Conservation (phyloP, 2,329 filamentous ascomycete genomes). For the Paracoccidioides brasiliensis region DNA sequence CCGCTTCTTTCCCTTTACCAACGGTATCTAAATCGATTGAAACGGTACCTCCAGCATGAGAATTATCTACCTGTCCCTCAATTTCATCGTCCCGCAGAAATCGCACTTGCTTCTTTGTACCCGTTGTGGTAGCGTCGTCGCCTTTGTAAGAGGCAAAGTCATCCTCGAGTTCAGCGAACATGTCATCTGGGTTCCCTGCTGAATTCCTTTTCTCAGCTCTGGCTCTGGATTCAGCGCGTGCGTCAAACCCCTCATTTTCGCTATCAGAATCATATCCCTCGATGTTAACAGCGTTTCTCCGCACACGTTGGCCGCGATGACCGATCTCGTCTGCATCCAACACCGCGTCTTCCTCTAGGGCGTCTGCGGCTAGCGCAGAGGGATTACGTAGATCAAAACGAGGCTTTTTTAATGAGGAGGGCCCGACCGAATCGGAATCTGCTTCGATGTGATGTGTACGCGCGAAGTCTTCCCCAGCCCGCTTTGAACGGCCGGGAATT, state of each 20-base stretch:
- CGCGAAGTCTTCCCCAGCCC: slow-evolving; percentile 67
- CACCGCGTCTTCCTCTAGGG: slow-evolving; percentile 53
- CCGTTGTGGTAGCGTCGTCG: slow-evolving; percentile 36
- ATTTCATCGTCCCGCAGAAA: slow-evolving; percentile 55
- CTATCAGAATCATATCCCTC: slow-evolving; percentile 92
- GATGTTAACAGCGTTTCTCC: slow-evolving; percentile 87
- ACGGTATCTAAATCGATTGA: slow-evolving; percentile 43
- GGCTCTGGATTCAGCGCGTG: slow-evolving; percentile 50
- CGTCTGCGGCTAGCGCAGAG: slow-evolving; percentile 76
- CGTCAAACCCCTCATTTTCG: slow-evolving; percentile 81
- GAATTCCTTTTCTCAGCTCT: slow-evolving; percentile 27
- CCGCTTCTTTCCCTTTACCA: slow-evolving; percentile 39
- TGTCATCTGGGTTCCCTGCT: slow-evolving; percentile 47
- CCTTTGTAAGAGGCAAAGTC: slow-evolving; percentile 43
- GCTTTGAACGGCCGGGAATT: slow-evolving; percentile 63
- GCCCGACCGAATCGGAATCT: slow-evolving; percentile 26
- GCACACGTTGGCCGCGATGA: slow-evolving; percentile 55
- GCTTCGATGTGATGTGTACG: slow-evolving; percentile 54
- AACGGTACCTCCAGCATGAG: slow-evolving; percentile 59
- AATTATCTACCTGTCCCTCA: slow-evolving; percentile 62
- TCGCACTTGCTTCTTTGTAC: slow-evolving; percentile 48
- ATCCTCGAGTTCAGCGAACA: slow-evolving; percentile 60
- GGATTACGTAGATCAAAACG: slow-evolving; percentile 94
- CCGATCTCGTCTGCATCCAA: slow-evolving; percentile 91
- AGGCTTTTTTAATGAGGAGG: slow-evolving; percentile 54